Conservation (phyloP, 345 rosid species). For the Eucalyptus curtisii region DNA sequence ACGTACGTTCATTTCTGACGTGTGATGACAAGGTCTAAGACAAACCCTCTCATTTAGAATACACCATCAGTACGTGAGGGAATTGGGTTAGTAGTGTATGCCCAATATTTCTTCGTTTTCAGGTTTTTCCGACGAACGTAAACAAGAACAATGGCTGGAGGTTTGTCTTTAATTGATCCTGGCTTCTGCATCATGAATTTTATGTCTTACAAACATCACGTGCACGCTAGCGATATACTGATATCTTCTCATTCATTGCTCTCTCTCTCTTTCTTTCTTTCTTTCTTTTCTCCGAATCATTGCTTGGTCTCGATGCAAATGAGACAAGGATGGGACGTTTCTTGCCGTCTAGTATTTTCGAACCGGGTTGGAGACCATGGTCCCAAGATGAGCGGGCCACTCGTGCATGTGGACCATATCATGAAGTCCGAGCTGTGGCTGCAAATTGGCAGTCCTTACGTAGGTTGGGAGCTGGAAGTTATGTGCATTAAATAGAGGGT, state of each 20-base stretch:
- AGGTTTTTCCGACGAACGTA: too few relatives aligned
- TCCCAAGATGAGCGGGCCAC: neutral
- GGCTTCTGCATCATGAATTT: too few relatives aligned
- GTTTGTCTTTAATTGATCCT: too few relatives aligned
- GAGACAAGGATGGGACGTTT: neutral
- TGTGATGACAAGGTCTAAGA: too few relatives aligned
- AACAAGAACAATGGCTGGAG: too few relatives aligned
- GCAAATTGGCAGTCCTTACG: neutral
- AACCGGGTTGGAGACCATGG: neutral
- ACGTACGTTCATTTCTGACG: too few relatives aligned
- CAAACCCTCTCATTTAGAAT: too few relatives aligned
- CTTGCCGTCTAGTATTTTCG: neutral
- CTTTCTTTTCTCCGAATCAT: neutral
- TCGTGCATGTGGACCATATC: neutral
- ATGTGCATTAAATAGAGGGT: neutral
- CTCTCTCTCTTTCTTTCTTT: neutral
- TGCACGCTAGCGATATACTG: neutral
- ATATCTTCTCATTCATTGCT: neutral
- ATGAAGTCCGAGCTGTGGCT: neutral
- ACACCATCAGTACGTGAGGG: too few relatives aligned
- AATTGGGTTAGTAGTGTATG: too few relatives aligned
- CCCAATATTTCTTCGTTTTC: too few relatives aligned
- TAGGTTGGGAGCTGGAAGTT: neutral
- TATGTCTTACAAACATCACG: too few relatives aligned
- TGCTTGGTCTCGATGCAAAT: neutral